Conservation (phyloP, 768 basidiomycete genomes). For the Chalciporus sphaerocephalus region DNA sequence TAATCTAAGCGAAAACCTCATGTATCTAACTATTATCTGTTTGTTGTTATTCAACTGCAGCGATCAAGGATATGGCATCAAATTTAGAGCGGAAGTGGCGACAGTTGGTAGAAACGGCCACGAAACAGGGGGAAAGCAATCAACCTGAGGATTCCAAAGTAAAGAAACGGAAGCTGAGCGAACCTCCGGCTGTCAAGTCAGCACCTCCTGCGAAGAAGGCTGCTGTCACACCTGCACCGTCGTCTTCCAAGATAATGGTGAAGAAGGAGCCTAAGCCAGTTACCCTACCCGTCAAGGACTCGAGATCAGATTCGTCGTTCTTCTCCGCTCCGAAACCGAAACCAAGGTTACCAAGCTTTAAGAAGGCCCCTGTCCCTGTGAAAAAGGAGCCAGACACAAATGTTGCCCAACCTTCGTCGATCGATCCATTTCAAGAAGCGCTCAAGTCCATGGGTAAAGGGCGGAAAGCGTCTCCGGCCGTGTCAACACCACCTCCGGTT, state of each 20-base stretch:
- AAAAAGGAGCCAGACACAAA: constrained; percentile 55
- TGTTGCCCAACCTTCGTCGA: constrained; percentile 69
- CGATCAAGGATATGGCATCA: constrained; percentile 90
- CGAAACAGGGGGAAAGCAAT: constrained; percentile 40
- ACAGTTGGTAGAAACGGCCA: constrained; percentile 51
- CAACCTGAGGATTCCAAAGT: constrained; percentile 55
- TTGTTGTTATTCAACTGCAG: constrained; percentile 47
- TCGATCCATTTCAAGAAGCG: constrained; percentile 79
- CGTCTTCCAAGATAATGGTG: constrained; percentile 32
- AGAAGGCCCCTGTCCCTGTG: constrained; percentile 56
- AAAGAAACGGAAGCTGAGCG: constrained; percentile 75
- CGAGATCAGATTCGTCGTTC: constrained; percentile 82
- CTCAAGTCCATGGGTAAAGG: constrained; percentile 69
- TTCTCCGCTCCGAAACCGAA: constrained; percentile 86
- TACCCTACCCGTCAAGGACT: constrained; percentile 54
- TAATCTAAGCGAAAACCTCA: constrained; percentile 32
- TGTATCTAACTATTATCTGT: constrained; percentile 66
- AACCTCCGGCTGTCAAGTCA: constrained; percentile 42
- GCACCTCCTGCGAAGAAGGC: constrained; percentile 64
- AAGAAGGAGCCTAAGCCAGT: constrained; percentile 55
- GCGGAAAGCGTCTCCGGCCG: constrained; percentile 58
- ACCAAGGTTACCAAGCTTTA: constrained; percentile 80
- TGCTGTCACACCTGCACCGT: constrained; percentile 36
- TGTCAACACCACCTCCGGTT: constrained; percentile 51
- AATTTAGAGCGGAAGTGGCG: constrained; percentile 86